These are phyloP conservation scores for Oryza glaberrima DNA, from an alignment of 176 grass and related monocot species.

Conservation along the genomic window DNA sequence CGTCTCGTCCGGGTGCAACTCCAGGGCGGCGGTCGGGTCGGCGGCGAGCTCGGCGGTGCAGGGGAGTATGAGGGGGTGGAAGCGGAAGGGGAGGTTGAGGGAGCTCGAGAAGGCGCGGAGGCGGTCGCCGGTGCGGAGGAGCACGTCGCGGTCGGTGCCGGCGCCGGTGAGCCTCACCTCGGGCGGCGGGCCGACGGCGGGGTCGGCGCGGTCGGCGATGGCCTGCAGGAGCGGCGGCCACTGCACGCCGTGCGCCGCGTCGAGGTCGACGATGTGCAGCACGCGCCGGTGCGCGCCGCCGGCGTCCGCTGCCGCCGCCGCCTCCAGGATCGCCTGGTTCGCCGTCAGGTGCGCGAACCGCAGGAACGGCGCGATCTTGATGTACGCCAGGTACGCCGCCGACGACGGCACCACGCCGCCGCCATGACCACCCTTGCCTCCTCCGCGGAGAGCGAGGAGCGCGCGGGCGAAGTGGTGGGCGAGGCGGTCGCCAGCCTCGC, in stretches of 20 bases:
- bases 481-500: slow-evolving; percentile 77
- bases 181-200: slow-evolving; percentile 47
- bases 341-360: slow-evolving; percentile 94
- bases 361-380: slow-evolving; percentile 87
- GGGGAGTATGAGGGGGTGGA: slow-evolving; percentile 70
- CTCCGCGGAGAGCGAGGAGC: slow-evolving; percentile 46
- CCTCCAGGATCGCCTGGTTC: slow-evolving; percentile 95
- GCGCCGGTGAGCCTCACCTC: slow-evolving; percentile 86
- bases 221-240: slow-evolving; percentile 95
- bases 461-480: slow-evolving; percentile 76
- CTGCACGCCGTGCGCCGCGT: slow-evolving; percentile 80
- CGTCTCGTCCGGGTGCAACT: slow-evolving; percentile 62
- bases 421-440: not conserved
- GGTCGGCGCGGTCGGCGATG: slow-evolving; percentile 57
- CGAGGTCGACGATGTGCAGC: slow-evolving; percentile 91
- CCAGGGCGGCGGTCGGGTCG: slow-evolving; percentile 22
- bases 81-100: slow-evolving; percentile 76
- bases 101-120: slow-evolving; percentile 86
- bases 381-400: slow-evolving; percentile 78
- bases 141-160: slow-evolving; percentile 64
- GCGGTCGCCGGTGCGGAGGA: slow-evolving; percentile 74
- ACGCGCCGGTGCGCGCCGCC: slow-evolving; percentile 28
- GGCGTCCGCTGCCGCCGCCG: slow-evolving; percentile 23
- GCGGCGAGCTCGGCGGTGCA: slow-evolving; percentile 25
- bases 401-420: not conserved